These are phyloP conservation scores for Boeremia exigua DNA, from an alignment of 2,329 filamentous ascomycete species.

Conservation along the genomic window DNA sequence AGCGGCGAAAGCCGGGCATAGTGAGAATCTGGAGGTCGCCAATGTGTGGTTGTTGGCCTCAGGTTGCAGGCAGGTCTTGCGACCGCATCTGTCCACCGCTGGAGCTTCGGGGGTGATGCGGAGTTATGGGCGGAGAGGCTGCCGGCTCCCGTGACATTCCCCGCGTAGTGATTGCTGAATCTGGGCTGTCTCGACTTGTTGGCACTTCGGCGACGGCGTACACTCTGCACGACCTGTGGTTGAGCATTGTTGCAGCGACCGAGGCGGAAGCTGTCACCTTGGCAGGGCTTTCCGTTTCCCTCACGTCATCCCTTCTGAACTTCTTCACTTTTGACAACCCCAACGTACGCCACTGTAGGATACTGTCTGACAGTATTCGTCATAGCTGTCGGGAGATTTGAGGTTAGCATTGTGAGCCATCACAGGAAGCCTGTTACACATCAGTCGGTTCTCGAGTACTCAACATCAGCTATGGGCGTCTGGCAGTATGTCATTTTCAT, in stretches of 20 bases:
- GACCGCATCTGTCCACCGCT: slow-evolving; percentile 32
- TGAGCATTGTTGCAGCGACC: slow-evolving; percentile 4
- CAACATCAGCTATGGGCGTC: slow-evolving; percentile 37
- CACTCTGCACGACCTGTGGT: not conserved
- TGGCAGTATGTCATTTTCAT: slow-evolving; percentile 41
- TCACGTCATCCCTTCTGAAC: not conserved
- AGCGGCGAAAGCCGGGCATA: slow-evolving; percentile 47
- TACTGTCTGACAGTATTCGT: too few species aligned
- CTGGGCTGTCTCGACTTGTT: not conserved
- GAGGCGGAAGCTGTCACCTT: slow-evolving; percentile 10
- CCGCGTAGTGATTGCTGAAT: not conserved
- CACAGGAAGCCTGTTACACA: not conserved
- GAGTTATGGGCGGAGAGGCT: slow-evolving; percentile 2
- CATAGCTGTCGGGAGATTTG: not conserved
- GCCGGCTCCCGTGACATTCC: slow-evolving; percentile 3
- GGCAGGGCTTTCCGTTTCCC: slow-evolving; percentile 11
- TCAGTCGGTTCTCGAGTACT: not conserved
- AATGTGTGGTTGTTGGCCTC: slow-evolving; percentile 21
- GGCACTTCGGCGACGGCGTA: not conserved
- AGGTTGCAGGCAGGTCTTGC: slow-evolving; percentile 24
- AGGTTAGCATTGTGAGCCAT: too few species aligned
- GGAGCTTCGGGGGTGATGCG: slow-evolving; percentile 24
- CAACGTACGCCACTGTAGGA: not conserved
- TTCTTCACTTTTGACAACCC: not conserved
- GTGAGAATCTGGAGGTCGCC: slow-evolving; percentile 16